These are phyloP conservation scores for Chrysoporthe cubensis DNA, from an alignment of 2,329 filamentous ascomycete species.

Conservation along the genomic window DNA sequence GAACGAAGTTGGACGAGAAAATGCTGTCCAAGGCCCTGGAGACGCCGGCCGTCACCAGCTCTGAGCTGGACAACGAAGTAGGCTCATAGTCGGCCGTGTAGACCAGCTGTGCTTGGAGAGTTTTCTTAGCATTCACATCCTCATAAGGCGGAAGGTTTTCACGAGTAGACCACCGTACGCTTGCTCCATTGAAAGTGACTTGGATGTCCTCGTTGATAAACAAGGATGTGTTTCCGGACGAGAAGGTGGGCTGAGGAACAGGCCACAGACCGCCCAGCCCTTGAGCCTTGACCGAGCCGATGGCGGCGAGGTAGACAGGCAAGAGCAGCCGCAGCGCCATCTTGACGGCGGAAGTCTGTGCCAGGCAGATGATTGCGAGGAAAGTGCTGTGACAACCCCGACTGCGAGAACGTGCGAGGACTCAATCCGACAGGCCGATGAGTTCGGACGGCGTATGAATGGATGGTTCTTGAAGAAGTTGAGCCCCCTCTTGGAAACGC, in stretches of 20 bases:
- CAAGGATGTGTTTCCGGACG: slow-evolving; percentile 55
- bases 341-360: slow-evolving; percentile 31
- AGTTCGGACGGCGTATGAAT: too few species aligned
- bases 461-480: background rate
- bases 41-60: slow-evolving; percentile 60
- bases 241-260: slow-evolving; percentile 50
- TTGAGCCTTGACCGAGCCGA: slow-evolving; percentile 48
- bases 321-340: slow-evolving; percentile 37
- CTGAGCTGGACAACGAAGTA: slow-evolving; percentile 49
- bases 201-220: slow-evolving; percentile 56
- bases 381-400: too few species aligned
- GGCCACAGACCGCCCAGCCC: slow-evolving; percentile 53
- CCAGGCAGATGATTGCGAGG: background rate
- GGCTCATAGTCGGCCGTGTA: slow-evolving; percentile 52
- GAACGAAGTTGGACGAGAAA: slow-evolving; percentile 70
- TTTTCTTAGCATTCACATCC: slow-evolving; percentile 39
- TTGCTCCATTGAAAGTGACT: slow-evolving; percentile 62
- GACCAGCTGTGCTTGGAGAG: slow-evolving; percentile 48
- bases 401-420: background rate
- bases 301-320: slow-evolving; percentile 45
- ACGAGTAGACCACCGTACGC: slow-evolving; percentile 52
- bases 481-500: background rate
- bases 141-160: slow-evolving; percentile 31
- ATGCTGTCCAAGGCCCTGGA: slow-evolving; percentile 66
- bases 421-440: background rate